A percentile compares a stretch with the other conserved stretches of the same genome.
Conservation (phyloP, 1,284 basidiomycete species). For the Rhodotorula sp. region DNA sequence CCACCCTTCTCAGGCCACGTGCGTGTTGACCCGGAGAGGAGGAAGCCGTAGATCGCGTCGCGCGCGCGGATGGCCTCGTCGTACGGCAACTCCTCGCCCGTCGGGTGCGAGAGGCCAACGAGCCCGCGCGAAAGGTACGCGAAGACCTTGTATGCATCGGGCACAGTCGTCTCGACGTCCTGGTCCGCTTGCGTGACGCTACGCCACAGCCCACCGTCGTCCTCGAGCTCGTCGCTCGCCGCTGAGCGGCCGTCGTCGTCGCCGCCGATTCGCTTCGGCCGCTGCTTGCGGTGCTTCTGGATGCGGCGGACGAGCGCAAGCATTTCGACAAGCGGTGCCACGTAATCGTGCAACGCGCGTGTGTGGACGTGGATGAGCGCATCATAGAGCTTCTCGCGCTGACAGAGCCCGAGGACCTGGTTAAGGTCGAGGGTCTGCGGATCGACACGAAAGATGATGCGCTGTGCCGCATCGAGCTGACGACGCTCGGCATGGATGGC, state of each 20-base stretch:
- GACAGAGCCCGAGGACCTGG: slow-evolving; percentile 84
- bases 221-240: slow-evolving; percentile 44
- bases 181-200: slow-evolving; percentile 29
- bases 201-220: neutral
- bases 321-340: slow-evolving; percentile 84
- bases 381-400: slow-evolving; percentile 80
- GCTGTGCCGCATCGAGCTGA: slow-evolving; percentile 76
- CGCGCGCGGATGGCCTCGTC: slow-evolving; percentile 62
- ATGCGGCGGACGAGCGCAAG: slow-evolving; percentile 73
- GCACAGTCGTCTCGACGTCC: slow-evolving; percentile 62
- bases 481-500: slow-evolving; percentile 71
- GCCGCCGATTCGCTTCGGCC: slow-evolving; percentile 48
- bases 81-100: slow-evolving; percentile 68
- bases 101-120: slow-evolving; percentile 85
- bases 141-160: slow-evolving; percentile 89
- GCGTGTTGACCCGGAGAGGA: slow-evolving; percentile 34
- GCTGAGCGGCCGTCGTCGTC: slow-evolving; percentile 33
- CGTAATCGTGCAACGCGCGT: slow-evolving; percentile 80
- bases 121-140: slow-evolving; percentile 84
- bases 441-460: slow-evolving; percentile 94
- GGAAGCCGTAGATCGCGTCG: slow-evolving; percentile 45
- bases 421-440: slow-evolving; percentile 89
- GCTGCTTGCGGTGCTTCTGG: slow-evolving; percentile 56
- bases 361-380: slow-evolving; percentile 94
- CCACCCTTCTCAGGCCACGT: slow-evolving; percentile 63